These are phyloP conservation scores for Byssothecium circinans DNA, from an alignment of 2,329 filamentous ascomycete genomes.

Conservation along the genomic window DNA sequence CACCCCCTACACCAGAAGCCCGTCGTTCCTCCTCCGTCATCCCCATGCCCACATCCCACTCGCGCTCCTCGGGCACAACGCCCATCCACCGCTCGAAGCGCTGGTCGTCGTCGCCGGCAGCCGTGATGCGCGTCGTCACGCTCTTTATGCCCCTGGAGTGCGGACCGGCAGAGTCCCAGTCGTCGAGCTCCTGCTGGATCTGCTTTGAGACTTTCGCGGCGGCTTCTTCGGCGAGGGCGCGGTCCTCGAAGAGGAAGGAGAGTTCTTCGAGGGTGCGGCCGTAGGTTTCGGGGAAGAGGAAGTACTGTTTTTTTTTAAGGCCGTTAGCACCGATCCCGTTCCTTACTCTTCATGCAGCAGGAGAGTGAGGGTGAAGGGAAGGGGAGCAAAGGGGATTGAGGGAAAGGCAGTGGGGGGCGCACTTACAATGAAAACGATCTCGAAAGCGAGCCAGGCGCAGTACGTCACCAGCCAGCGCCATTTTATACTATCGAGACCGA, in stretches of 20 bases:
- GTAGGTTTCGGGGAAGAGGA: constrained; percentile 70
- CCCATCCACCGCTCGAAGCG: not conserved
- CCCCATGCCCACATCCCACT: not conserved
- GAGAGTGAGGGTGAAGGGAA: no score
- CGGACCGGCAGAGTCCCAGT: no score
- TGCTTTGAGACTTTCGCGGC: constrained; percentile 34
- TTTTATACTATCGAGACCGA: constrained; percentile 63
- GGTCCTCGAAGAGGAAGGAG: constrained; percentile 47
- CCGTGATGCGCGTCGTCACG: constrained; percentile 1
- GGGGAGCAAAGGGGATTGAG: no score
- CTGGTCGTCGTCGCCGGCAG: not conserved
- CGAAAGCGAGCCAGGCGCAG: constrained; percentile 59
- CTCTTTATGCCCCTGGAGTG: not conserved
- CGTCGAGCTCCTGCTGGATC: constrained; percentile 23
- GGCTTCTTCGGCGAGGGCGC: constrained; percentile 31
- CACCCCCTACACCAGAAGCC: not conserved
- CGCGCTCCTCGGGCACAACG: not conserved
- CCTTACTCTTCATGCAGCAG: no score
- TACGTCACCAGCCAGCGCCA: constrained; percentile 68
- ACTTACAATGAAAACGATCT: constrained; percentile 58
- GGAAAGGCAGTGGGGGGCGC: not conserved
- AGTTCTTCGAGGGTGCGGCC: constrained; percentile 70
- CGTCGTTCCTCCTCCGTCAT: not conserved
- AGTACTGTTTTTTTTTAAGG: constrained; percentile 55
- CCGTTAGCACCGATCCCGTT: not conserved